Base-by-base conservation (phyloP, 148 eudicot genomes). In the Limonium bicolor region DNA sequence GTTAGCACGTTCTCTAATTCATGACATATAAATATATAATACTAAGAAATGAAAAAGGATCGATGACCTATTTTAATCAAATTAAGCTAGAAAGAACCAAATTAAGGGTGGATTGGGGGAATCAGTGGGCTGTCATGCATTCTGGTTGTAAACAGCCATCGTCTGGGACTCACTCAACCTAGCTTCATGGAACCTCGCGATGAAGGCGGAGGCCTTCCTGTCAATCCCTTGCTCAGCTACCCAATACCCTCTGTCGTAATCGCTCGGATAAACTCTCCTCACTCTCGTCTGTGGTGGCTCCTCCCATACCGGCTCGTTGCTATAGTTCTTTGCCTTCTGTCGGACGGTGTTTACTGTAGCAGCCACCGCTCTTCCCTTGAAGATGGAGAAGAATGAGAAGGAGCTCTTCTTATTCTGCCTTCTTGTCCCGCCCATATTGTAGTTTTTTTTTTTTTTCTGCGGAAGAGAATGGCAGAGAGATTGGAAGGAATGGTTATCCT, bases 211-310 rank as follows among this genome's bases (percentile, higher is more conserved):
- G 28, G 61, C 61, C 32, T 55, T 50, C 30, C 34, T 20, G 35
- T 63, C 62, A 9, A 63, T 56, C 2, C 62, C 46, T 9, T 61
- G 67, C 46, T 63, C 67, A 1, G 67, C 67, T 23, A 63, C 67
- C 46, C 46, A 41, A 9, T 41, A 41, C 46, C 46, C 24, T 20
- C 26, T 21, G 16, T 41, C 46, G 4, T 41, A 25, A 7, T 41
- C 46, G 27, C 46, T 41, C 7, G 46, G 46, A 10, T 41, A 41
- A 15, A 22, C 27, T 12, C 24, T 41, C 26, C 46, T 21, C 4
- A 27, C 46, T 17, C 46, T 3, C 6, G 1, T n/a, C n/a, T n/a
- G n/a, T n/a, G n/a, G 4, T 3, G 24, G 16, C 4, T 41, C 46
- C 7, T 41, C 46, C 46, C 46, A 41, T 7, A n/a, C n/a, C n/a